These are phyloP conservation scores for Epipyxis sp. DNA, from an alignment of 108 stramenopile genomes.

Conservation along the genomic window DNA sequence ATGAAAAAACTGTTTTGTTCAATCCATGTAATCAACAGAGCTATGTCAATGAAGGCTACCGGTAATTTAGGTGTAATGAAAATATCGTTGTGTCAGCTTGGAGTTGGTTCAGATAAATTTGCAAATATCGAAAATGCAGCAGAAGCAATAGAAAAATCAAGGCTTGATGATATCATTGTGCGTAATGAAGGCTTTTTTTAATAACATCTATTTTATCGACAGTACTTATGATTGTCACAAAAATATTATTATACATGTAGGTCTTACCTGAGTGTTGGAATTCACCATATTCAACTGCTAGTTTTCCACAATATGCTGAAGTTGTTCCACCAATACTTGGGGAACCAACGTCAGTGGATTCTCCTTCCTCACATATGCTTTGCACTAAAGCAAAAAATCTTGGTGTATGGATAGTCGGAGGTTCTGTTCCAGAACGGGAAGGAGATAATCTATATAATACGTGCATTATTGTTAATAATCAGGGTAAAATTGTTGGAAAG, in stretches of 20 bases:
- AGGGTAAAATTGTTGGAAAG: slow-evolving; percentile 45
- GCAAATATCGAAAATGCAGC: slow-evolving; percentile 68
- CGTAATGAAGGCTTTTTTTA: neutral
- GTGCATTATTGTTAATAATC: slow-evolving; percentile 55
- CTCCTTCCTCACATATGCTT: slow-evolving; percentile 27
- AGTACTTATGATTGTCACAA: neutral
- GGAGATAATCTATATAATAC: slow-evolving; percentile 80
- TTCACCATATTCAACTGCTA: slow-evolving; percentile 87
- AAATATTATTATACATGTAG: neutral
- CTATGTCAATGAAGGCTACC: too few species aligned
- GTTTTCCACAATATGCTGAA: slow-evolving; percentile 95
- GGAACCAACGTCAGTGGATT: neutral
- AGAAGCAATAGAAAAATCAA: slow-evolving; percentile 65
- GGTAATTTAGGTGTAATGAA: too few species aligned
- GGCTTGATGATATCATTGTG: slow-evolving; percentile 56
- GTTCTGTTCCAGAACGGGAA: slow-evolving; percentile 85
- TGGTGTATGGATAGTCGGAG: slow-evolving; percentile 85
- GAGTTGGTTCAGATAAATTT: slow-evolving; percentile 70
- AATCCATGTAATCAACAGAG: too few species aligned
- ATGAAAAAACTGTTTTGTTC: too few species aligned
- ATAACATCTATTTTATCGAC: neutral
- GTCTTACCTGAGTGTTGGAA: slow-evolving; percentile 98
- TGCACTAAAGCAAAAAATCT: slow-evolving; percentile 57
- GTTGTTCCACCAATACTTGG: slow-evolving; percentile 65
- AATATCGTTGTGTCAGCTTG: slow-evolving; percentile 85